phyloP scores from a whole-genome alignment of 306 rosid genomes.

The Vigna angularis region DNA sequence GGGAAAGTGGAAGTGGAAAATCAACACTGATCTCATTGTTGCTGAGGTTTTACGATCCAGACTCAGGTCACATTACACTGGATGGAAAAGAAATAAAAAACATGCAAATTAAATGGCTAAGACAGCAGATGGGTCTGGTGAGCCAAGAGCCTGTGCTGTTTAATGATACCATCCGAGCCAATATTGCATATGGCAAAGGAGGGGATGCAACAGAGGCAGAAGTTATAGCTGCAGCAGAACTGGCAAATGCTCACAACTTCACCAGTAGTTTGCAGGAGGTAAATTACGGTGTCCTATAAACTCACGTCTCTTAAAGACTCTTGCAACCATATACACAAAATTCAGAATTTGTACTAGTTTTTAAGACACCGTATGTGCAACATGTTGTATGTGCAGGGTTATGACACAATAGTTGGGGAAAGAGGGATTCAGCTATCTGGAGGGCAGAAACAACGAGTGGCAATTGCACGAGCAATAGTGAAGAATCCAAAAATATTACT shows the following conservation, averaged over 20 bases:
- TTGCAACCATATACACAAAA: not conserved
- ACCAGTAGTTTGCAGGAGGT: constrained; percentile 75
- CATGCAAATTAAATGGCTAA: constrained; percentile 66
- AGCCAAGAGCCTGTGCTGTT: constrained; percentile 73
- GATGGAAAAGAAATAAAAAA: constrained; percentile 62
- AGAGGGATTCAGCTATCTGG: constrained; percentile 9
- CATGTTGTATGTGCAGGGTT: not conserved
- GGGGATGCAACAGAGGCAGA: constrained; percentile 69
- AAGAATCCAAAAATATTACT: not conserved
- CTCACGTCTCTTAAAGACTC: constrained; percentile 6
- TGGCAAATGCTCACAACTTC: constrained; percentile 72
- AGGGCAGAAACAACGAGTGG: not conserved
- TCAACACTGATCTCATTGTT: constrained; percentile 63
- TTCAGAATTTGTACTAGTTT: not conserved
- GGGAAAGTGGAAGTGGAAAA: constrained; percentile 85
- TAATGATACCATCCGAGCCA: constrained; percentile 64
- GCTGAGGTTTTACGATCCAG: constrained; percentile 73
- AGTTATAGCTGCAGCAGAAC: constrained; percentile 63
- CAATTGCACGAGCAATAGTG: constrained; percentile 4
- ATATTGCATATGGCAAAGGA: constrained; percentile 72
- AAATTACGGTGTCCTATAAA: not conserved
- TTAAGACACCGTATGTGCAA: not conserved
- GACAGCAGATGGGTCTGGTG: constrained; percentile 75
- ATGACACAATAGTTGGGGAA: constrained; percentile 1
- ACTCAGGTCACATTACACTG: constrained; percentile 66